Evolutionary conservation across 2,329 filamentous ascomycete species (phyloP).

Genomic region (Microthyrium microscopicum): DNA sequence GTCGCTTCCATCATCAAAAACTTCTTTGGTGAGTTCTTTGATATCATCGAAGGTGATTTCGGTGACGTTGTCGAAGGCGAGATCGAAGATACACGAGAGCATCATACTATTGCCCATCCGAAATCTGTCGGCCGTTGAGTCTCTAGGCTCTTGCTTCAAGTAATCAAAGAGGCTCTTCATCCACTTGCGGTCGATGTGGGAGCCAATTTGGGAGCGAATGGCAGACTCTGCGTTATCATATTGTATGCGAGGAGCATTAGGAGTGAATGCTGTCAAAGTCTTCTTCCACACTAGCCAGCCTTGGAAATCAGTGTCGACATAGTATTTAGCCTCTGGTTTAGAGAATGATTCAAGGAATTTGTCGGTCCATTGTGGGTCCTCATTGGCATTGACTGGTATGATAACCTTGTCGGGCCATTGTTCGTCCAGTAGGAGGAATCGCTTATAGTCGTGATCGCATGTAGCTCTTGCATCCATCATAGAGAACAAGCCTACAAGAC

Average conservation of each 20-base stretch:
- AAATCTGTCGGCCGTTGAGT: slow-evolving; percentile 68
- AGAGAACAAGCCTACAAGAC: slow-evolving; percentile 62
- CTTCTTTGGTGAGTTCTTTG: slow-evolving; percentile 56
- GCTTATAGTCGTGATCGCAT: slow-evolving; percentile 73
- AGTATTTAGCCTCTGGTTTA: slow-evolving; percentile 64
- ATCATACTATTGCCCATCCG: slow-evolving; percentile 76
- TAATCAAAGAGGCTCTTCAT: slow-evolving; percentile 77
- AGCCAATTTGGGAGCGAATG: slow-evolving; percentile 64
- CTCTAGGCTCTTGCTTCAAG: slow-evolving; percentile 88
- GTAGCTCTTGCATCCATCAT: slow-evolving; percentile 73
- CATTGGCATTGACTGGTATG: slow-evolving; percentile 45
- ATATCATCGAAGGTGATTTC: slow-evolving; percentile 72
- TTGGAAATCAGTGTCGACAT: slow-evolving; percentile 79
- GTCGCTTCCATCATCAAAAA: slow-evolving; percentile 86
- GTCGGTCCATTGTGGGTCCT: slow-evolving; percentile 63
- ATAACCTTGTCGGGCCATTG: slow-evolving; percentile 59
- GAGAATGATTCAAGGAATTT: slow-evolving; percentile 66
- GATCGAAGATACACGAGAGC: slow-evolving; percentile 75
- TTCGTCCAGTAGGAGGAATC: slow-evolving; percentile 70
- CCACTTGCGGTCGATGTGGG: slow-evolving; percentile 68
- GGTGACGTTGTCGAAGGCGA: slow-evolving; percentile 69
- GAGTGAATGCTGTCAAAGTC: slow-evolving; percentile 62
- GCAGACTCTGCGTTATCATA: slow-evolving; percentile 70
- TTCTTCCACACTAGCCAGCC: slow-evolving; percentile 96
- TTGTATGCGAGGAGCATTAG: slow-evolving; percentile 50